Evolutionary conservation across 371 early-diverging fungal species (phyloP).

Genomic region (Rhizopus sp.): DNA sequence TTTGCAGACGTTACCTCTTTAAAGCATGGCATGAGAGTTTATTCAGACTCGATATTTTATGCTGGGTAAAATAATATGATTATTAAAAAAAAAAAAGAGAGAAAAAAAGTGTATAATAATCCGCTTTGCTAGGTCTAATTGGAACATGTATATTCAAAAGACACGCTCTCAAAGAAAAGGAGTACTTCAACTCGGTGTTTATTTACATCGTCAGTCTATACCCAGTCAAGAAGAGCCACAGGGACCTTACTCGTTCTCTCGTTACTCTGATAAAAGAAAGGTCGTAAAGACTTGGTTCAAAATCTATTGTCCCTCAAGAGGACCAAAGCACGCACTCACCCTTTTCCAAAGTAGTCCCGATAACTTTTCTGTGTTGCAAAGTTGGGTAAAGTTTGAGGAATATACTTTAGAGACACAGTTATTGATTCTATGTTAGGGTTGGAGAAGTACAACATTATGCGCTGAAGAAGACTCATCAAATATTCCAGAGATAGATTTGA

Average conservation of each 20-base stretch:
- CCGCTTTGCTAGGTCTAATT: slow-evolving; percentile 48
- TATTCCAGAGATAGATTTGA: slow-evolving; percentile 1
- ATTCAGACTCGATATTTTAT: slow-evolving; percentile 56
- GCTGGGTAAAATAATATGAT: slow-evolving; percentile 45
- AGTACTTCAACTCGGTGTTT: slow-evolving; percentile 47
- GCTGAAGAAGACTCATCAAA: slow-evolving; percentile 37
- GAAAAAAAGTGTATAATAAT: neutral
- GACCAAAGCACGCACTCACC: slow-evolving; percentile 54
- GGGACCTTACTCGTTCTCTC: slow-evolving; percentile 33
- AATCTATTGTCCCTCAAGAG: slow-evolving; percentile 52
- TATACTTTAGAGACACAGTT: neutral
- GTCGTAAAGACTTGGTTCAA: slow-evolving; percentile 60
- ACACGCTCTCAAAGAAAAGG: slow-evolving; percentile 44
- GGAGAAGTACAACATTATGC: slow-evolving; percentile 57
- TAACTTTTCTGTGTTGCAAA: slow-evolving; percentile 50
- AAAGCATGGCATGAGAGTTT: slow-evolving; percentile 42
- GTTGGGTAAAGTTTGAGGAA: slow-evolving; percentile 47
- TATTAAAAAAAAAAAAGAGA: neutral
- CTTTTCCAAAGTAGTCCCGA: slow-evolving; percentile 62
- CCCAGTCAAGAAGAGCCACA: slow-evolving; percentile 19
- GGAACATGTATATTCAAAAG: slow-evolving; percentile 64
- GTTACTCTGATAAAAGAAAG: slow-evolving; percentile 50
- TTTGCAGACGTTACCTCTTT: slow-evolving; percentile 42
- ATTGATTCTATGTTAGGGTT: slow-evolving; percentile 35
- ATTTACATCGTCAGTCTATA: slow-evolving; percentile 56